Evolutionary conservation across 805 yeast genomes (phyloP), one percentile per base, ranked within the genome.

Genomic region (Yarrowia sp.): DNA sequence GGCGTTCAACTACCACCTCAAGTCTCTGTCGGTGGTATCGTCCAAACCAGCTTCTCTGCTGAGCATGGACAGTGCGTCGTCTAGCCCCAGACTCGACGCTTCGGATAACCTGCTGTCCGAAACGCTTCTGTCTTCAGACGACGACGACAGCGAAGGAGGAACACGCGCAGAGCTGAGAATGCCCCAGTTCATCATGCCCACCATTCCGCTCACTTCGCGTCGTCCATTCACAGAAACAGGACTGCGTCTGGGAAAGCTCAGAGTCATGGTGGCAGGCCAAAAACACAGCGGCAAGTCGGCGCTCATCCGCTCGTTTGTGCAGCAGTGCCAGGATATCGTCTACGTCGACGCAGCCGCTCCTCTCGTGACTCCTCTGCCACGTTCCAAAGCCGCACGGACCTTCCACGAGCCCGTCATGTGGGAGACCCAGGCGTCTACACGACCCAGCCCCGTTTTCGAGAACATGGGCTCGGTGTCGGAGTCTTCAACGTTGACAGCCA

Each of bases 201-300:
- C 67, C 21, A 68, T 71, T 22, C 19, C 66, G 9, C 49, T 71
- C 21, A 70, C 72, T 11, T 56, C 66, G 19, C 36, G 68, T 8
- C 65, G 72, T 24, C 68, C 70, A 17, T 71, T 69, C 62, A 71
- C 72, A 2, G 43, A 64, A 7, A 65, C 49, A 11, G 73, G 73
- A 1, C 63, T 70, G 40, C 64, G 59, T 8, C 62, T 71, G 44
- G 73, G 73, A 28, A 71, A 71, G 51, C 64, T 71, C 16, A 68
- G 71, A 58, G 62, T 71, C 16, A 63, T 90, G 92, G 86, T 90
- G 28, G 90, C 91, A 38, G 97, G 97, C 71, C 96, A 90, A 74
- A 84, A 90, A 51, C 96, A 96, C 9, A 78, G 90, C 62, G 97
- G 97, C 67, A 90, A 90, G 74, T 87, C 95, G 22, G 87, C 95